Percentiles rank a stretch among this genome's conserved stretches.
Evolutionary conservation across 1,284 basidiomycete species (phyloP).

Genomic region (Hypsizygus ulmarius): DNA sequence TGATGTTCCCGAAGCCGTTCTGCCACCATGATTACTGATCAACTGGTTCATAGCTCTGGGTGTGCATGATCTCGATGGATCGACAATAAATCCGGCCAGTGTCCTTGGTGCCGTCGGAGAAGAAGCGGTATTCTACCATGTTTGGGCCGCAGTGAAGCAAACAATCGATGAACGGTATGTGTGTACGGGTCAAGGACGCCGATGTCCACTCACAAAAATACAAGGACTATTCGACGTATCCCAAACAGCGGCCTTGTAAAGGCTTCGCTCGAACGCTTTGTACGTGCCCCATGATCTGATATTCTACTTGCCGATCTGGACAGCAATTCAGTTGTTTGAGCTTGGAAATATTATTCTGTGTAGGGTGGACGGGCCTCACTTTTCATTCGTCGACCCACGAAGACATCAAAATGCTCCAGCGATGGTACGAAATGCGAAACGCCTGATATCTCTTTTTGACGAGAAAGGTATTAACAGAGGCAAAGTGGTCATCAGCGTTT

Average conservation of each 20-base stretch:
- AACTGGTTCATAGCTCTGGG: constrained; percentile 30
- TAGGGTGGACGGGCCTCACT: constrained; percentile 43
- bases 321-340: constrained; percentile 44
- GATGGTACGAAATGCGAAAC: constrained; percentile 43
- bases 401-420: constrained; percentile 29
- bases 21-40: background rate
- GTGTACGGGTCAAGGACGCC: constrained; percentile 1
- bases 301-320: background rate
- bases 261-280: constrained; percentile 22
- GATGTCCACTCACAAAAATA: background rate
- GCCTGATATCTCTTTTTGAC: constrained; percentile 40
- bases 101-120: constrained; percentile 12
- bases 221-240: constrained; percentile 14
- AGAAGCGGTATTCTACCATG: constrained; percentile 36
- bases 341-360: constrained; percentile 43
- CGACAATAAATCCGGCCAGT: constrained; percentile 32
- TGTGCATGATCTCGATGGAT: constrained; percentile 37
- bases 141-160: constrained; percentile 42
- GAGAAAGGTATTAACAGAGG: constrained; percentile 36
- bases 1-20: constrained; percentile 4
- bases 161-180: constrained; percentile 34
- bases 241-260: constrained; percentile 10
- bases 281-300: constrained; percentile 14
- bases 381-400: constrained; percentile 52
- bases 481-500: constrained; percentile 50